A percentile compares a stretch with the other conserved stretches of the same genome.
These are phyloP conservation scores for Lasiodiplodia citricola DNA, from an alignment of 2,329 filamentous ascomycete species.

Conservation along the genomic window DNA sequence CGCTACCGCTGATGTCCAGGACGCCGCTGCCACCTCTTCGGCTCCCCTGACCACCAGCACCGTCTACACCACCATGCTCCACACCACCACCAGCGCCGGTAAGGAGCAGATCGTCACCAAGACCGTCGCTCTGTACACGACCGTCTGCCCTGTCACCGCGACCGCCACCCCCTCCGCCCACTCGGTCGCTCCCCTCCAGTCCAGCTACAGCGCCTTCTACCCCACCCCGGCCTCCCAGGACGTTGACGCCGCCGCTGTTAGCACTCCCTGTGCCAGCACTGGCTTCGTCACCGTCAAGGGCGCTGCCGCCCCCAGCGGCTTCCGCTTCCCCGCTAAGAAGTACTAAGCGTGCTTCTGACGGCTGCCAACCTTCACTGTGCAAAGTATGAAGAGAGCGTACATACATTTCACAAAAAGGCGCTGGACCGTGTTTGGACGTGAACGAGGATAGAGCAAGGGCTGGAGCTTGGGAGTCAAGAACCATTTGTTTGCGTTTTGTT, in stretches of 20 bases:
- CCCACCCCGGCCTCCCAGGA: conserved; percentile 16
- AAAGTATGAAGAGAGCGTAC: conserved; percentile 22
- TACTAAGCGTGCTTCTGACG: conserved; percentile 10
- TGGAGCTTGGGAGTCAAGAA: conserved; percentile 1
- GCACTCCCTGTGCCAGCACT: conserved; percentile 10
- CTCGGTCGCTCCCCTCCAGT: conserved; percentile 25
- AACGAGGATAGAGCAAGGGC: neutral
- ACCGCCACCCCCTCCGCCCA: conserved; percentile 7
- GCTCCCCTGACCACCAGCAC: conserved; percentile 28
- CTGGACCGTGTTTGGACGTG: conserved; percentile 11
- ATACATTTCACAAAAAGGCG: conserved; percentile 15
- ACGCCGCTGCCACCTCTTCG: conserved; percentile 7
- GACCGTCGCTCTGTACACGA: conserved; percentile 34
- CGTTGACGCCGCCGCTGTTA: conserved; percentile 13
- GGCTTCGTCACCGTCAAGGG: conserved; percentile 26
- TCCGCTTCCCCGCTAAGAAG: conserved; percentile 20
- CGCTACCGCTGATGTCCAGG: conserved; percentile 3
- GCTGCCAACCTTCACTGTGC: conserved; percentile 7
- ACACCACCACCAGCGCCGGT: conserved; percentile 30
- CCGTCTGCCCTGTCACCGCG: conserved; percentile 28
- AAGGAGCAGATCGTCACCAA: conserved; percentile 26
- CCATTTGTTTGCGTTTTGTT: neutral
- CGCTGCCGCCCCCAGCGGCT: conserved; percentile 24
- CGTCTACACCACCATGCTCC: conserved; percentile 33
- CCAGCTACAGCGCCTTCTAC: conserved; percentile 23